Conservation (phyloP, 129 eudicot genomes). For the Flaveria sonorensis region DNA sequence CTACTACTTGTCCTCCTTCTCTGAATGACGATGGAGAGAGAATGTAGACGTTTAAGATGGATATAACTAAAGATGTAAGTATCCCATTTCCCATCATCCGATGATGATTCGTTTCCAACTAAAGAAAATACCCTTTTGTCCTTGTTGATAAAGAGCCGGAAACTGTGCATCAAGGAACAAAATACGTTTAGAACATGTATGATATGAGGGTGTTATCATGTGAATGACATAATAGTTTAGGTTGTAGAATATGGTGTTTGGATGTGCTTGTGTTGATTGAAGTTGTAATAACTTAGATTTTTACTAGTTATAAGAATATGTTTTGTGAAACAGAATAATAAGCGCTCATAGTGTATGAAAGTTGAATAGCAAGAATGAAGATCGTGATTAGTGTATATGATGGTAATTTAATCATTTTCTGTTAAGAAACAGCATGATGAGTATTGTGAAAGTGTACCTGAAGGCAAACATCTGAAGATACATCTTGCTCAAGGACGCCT, state of each 20-base stretch:
- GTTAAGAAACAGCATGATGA: background rate
- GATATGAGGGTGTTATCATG: background rate
- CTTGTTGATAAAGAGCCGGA: constrained; percentile 58
- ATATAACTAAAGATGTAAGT: constrained; percentile 46
- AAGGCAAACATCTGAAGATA: constrained; percentile 53
- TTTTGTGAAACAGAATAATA: too few relatives aligned
- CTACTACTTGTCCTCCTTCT: constrained; percentile 48
- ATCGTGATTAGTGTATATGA: background rate
- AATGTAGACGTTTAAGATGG: constrained; percentile 44
- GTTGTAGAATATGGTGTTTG: background rate
- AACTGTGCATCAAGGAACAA: constrained; percentile 32
- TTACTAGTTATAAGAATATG: background rate
- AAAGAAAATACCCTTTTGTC: constrained; percentile 46
- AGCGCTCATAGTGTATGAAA: too few relatives aligned
- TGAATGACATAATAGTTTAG: background rate
- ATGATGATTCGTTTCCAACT: constrained; percentile 52
- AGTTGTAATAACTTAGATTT: background rate
- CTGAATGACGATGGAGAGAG: constrained; percentile 45
- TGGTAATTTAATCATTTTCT: background rate
- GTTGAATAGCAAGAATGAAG: too few relatives aligned
- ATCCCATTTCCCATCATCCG: constrained; percentile 54
- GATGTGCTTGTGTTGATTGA: background rate
- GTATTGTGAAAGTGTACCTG: constrained; percentile 38
- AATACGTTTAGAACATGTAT: constrained; percentile 2
- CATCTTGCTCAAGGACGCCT: constrained; percentile 66